Percentiles rank a stretch among this genome's conserved stretches.
phyloP scores from a whole-genome alignment of 805 yeast species.

The Zygosaccharomyces kombuchaensis region DNA sequence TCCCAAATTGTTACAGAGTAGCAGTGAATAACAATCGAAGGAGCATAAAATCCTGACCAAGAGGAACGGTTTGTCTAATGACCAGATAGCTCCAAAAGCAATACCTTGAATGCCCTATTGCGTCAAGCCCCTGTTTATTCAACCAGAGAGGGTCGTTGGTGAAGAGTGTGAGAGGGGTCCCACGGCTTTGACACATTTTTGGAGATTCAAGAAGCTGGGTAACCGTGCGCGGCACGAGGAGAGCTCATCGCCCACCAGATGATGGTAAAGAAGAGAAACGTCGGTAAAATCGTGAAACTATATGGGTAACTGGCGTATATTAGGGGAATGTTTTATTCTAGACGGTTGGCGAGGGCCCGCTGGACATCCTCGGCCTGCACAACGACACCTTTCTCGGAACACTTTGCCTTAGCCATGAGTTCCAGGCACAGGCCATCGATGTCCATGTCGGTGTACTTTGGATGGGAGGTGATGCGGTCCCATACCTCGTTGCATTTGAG shows the following conservation, averaged over 20 bases:
- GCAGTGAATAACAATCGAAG: neutral
- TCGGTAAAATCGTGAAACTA: neutral
- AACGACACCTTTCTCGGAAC: slow-evolving; percentile 90
- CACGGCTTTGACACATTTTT: neutral
- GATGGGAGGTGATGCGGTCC: slow-evolving; percentile 94
- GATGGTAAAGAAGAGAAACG: neutral
- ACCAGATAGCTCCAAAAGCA: too few relatives aligned
- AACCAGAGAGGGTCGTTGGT: too few relatives aligned
- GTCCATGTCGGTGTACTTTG: slow-evolving; percentile 87
- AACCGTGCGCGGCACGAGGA: neutral
- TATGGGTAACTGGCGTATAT: neutral
- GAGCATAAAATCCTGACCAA: neutral
- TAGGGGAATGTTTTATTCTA: slow-evolving; percentile 7
- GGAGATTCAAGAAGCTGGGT: neutral
- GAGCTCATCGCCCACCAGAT: neutral
- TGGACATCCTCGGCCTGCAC: slow-evolving; percentile 78
- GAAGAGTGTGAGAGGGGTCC: neutral
- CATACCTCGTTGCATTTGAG: slow-evolving; percentile 87
- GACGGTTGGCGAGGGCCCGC: slow-evolving; percentile 36
- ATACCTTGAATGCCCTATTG: too few relatives aligned
- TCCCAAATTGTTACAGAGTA: neutral
- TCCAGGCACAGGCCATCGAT: slow-evolving; percentile 91
- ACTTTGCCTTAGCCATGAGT: slow-evolving; percentile 86
- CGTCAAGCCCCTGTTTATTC: too few relatives aligned
- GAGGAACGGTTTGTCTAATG: neutral